Conservation (phyloP, 805 yeast species). For the Metschnikowia rubicola region DNA sequence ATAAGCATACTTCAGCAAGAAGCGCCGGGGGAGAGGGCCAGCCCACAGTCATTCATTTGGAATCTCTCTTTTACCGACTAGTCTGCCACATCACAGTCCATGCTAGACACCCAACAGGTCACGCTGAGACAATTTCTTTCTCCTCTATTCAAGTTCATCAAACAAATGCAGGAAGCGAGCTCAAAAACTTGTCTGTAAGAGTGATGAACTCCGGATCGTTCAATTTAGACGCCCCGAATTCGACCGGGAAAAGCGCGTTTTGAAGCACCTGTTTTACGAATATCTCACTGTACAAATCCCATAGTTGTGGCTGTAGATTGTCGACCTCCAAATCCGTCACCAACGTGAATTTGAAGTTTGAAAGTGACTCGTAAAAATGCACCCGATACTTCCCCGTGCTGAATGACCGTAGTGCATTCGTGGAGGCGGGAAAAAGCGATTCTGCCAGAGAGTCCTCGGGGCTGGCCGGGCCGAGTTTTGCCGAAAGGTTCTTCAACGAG, state of each 20-base stretch:
- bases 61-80: too few species aligned
- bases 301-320: constrained; percentile 51
- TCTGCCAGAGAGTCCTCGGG: constrained; percentile 14
- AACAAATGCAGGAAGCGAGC: constrained; percentile 28
- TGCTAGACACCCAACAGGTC: too few species aligned
- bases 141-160: not conserved
- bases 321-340: constrained; percentile 63
- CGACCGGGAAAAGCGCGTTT: constrained; percentile 54
- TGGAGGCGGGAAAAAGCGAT: constrained; percentile 2
- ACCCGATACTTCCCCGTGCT: constrained; percentile 76
- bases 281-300: constrained; percentile 55
- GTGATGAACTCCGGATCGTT: constrained; percentile 53
- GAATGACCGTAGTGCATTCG: constrained; percentile 47
- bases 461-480: constrained; percentile 41
- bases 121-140: too few species aligned
- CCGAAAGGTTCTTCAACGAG: constrained; percentile 72
- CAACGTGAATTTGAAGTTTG: constrained; percentile 73
- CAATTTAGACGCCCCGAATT: constrained; percentile 53
- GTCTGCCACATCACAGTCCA: too few species aligned
- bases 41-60: too few species aligned
- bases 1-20: too few species aligned
- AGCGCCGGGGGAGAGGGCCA: too few species aligned
- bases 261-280: constrained; percentile 60
- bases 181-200: constrained; percentile 48
- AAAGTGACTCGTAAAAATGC: constrained; percentile 75